Conservation (phyloP, 176 grass and related monocot species). For the Avena sativa region DNA sequence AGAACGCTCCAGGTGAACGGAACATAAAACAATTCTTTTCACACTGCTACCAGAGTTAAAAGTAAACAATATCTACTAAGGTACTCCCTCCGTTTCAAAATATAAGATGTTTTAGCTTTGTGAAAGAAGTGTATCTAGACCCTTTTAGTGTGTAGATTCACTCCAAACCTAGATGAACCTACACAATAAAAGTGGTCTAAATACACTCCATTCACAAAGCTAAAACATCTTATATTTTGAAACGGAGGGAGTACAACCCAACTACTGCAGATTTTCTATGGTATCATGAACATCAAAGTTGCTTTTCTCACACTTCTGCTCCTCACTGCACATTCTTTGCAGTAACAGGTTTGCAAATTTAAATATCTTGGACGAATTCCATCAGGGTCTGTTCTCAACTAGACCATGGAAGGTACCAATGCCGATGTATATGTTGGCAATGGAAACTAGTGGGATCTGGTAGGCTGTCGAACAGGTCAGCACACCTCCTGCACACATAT, state of each 20-base stretch:
- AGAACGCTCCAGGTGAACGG: background rate
- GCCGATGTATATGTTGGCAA: conserved; percentile 22
- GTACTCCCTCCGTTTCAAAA: background rate
- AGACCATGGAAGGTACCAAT: background rate
- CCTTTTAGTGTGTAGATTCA: too few species aligned
- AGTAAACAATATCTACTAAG: background rate
- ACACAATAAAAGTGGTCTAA: too few species aligned
- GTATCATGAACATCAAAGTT: conserved; percentile 49
- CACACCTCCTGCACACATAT: background rate
- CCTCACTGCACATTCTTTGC: conserved; percentile 6
- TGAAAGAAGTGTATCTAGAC: too few species aligned
- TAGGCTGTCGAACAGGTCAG: background rate
- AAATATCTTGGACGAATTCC: background rate
- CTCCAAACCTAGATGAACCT: too few species aligned
- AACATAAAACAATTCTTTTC: background rate
- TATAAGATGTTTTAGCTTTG: too few species aligned
- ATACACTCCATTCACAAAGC: too few species aligned
- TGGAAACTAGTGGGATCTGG: conserved; percentile 21
- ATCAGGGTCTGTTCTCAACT: background rate
- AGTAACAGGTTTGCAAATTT: background rate
- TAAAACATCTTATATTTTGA: too few species aligned
- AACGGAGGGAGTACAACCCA: background rate
- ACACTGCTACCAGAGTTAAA: conserved; percentile 8
- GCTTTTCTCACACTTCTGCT: background rate
- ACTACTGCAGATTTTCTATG: conserved; percentile 2